These are phyloP conservation scores for Leucocoprinus birnbaumii DNA, from an alignment of 768 basidiomycete species.

Conservation along the genomic window DNA sequence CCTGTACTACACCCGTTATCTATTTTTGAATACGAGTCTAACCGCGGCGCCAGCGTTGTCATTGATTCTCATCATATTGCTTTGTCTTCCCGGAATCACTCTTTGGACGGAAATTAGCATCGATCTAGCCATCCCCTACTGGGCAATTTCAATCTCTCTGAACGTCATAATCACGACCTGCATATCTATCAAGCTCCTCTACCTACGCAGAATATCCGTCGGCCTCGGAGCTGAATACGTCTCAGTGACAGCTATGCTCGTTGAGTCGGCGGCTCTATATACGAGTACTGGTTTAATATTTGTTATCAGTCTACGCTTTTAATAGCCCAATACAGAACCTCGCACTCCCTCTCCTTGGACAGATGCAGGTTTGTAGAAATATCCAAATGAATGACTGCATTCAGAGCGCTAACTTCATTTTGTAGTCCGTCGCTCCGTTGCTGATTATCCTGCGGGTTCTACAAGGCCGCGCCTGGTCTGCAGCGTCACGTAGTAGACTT, in stretches of 20 bases:
- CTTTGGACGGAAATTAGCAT: conserved; percentile 16
- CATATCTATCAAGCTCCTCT: conserved; percentile 32
- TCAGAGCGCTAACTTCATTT: neutral
- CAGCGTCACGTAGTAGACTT: neutral
- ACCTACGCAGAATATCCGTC: conserved; percentile 18
- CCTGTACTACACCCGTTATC: too few species aligned
- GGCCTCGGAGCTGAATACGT: conserved; percentile 26
- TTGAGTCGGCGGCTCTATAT: conserved; percentile 37
- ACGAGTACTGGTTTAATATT: conserved; percentile 27
- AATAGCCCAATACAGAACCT: conserved; percentile 23
- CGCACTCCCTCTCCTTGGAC: conserved; percentile 22
- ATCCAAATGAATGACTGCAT: neutral
- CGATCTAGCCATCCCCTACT: conserved; percentile 34
- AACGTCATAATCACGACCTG: conserved; percentile 34
- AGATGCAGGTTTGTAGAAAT: conserved; percentile 15
- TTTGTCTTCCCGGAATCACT: conserved; percentile 2
- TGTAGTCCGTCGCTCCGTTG: conserved; percentile 14
- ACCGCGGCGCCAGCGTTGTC: conserved; percentile 5
- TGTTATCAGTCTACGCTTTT: conserved; percentile 28
- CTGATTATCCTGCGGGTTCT: conserved; percentile 16
- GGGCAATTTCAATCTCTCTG: conserved; percentile 30
- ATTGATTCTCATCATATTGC: conserved; percentile 8
- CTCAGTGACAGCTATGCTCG: conserved; percentile 29
- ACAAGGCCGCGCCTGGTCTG: conserved; percentile 15
- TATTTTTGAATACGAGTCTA: neutral